Evolutionary conservation across 2,329 filamentous ascomycete species (phyloP), one percentile per base, ranked within the genome.

Genomic region (Neofusicoccum ribis): DNA sequence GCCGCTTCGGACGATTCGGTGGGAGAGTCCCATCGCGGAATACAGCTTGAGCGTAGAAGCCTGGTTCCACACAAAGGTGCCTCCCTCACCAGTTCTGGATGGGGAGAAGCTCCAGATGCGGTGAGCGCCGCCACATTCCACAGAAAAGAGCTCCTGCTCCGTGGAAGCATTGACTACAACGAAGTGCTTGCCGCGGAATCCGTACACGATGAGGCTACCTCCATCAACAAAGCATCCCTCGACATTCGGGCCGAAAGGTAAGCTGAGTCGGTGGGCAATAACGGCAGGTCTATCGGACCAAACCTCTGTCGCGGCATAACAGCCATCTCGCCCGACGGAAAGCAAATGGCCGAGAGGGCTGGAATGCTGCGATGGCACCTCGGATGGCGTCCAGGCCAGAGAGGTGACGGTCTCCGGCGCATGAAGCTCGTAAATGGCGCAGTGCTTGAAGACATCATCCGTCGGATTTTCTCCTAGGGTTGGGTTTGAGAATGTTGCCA

Each of bases 41-140:
- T 79, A 73, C 0, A 84, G 73, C 66, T 84, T 80, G 63, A 88
- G 81, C 67, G 69, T 77, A 1, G 87, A 86, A 5, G 88, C 87
- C 75, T 91, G 89, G 3, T 90, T 94, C 84, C 91, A 97, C 0
- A 91, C 84, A 66, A 96, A 88, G 34, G 81, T 83, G 1, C 83
- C 83, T 46, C 79, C 79, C 47, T 72, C 71, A 1, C 69, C 66
- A 1, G 67, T 66, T 9, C 69, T 69, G 1, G 65, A 63, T 36
- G 74, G 76, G 20, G 76, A 72, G 68, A 85, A 91, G 2, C 86
- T 85, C 83, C 92, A 97, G 37, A 85, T 88, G 63, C 94, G 86
- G 73, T 97, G 92, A 0, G 88, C 89, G 39, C 94, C 94, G 64
- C 93, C 94, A 73, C 94, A 97, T 56, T 93, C 88, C 36, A 96